Percentiles rank a stretch among this genome's conserved stretches.
phyloP scores from a whole-genome alignment of 2,329 filamentous ascomycete species.

The Exophiala xenobiotica region DNA sequence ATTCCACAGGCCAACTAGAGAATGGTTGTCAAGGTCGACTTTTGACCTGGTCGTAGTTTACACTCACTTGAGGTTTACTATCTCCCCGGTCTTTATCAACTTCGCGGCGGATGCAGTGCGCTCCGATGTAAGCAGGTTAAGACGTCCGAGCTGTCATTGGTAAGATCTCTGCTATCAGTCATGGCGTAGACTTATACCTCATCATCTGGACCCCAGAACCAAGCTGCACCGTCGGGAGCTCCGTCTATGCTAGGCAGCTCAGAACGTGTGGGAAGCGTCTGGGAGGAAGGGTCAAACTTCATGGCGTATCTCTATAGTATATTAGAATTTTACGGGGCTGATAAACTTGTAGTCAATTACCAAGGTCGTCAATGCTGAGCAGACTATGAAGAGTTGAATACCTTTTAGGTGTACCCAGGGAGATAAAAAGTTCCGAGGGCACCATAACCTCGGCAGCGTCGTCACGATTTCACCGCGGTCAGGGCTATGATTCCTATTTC shows the following conservation, averaged over 20 bases:
- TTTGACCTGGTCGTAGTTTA: neutral
- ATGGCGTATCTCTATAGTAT: neutral
- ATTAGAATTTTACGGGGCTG: neutral
- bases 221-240: neutral
- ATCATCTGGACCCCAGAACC: neutral
- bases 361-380: neutral
- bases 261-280: neutral
- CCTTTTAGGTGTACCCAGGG: neutral
- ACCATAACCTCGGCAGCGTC: neutral
- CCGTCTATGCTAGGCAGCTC: neutral
- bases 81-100: conserved; percentile 56
- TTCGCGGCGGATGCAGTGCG: conserved; percentile 52
- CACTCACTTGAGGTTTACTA: conserved; percentile 49
- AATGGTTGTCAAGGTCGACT: neutral
- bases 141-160: conserved; percentile 42
- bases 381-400: neutral
- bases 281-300: neutral
- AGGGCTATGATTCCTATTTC: neutral
- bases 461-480: neutral
- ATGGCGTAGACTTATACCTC: neutral
- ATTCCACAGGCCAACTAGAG: conserved; percentile 46
- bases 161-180: neutral
- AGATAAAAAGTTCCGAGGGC: neutral
- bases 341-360: neutral
- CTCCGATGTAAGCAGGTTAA: conserved; percentile 56